phyloP scores from a whole-genome alignment of 768 basidiomycete genomes.

The Leccinum subtestaceum region DNA sequence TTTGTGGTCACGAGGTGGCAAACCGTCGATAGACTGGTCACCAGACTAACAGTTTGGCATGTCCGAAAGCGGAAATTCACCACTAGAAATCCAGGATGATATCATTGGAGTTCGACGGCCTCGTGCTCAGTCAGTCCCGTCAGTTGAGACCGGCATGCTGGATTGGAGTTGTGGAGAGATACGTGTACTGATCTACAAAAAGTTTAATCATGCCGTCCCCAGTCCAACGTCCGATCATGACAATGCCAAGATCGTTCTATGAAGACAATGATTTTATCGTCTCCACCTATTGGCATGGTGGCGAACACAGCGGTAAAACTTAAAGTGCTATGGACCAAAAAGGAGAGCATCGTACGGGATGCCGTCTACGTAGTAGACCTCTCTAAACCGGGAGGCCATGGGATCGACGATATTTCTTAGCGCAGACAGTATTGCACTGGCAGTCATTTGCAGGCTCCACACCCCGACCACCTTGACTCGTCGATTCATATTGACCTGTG shows the following conservation, averaged over 20 bases:
- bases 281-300: slow-evolving; percentile 5
- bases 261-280: neutral
- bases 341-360: slow-evolving; percentile 31
- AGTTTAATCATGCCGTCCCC: neutral
- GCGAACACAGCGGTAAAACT: neutral
- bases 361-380: slow-evolving; percentile 31
- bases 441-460: slow-evolving; percentile 95
- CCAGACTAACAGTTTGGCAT: no score
- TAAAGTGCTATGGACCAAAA: slow-evolving; percentile 21
- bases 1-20: no score
- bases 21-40: no score
- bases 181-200: neutral
- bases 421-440: slow-evolving; percentile 78
- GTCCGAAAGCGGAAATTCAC: neutral
- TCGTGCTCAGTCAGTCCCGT: neutral
- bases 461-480: slow-evolving; percentile 87
- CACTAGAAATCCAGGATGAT: neutral
- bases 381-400: slow-evolving; percentile 29
- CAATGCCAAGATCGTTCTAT: neutral
- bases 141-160: neutral
- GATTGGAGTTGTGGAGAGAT: slow-evolving; percentile 3
- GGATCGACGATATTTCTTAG: slow-evolving; percentile 79
- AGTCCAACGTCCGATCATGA: neutral
- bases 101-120: neutral
- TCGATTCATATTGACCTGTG: slow-evolving; percentile 84